These are phyloP conservation scores for Russula abietina DNA, from an alignment of 768 basidiomycete genomes.

Conservation along the genomic window DNA sequence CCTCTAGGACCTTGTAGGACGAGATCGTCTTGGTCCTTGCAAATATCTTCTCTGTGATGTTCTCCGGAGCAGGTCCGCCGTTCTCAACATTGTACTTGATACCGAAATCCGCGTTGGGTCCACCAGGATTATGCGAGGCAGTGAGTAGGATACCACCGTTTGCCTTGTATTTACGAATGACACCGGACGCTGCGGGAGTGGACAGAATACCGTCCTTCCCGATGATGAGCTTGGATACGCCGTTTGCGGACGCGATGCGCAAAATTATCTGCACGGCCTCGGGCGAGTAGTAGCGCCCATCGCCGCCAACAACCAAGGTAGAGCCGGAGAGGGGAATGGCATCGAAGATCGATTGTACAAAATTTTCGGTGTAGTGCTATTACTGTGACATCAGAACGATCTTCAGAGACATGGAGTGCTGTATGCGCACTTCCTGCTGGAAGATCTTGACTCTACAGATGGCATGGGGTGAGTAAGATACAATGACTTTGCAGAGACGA, in stretches of 20 bases:
- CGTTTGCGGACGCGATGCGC: constrained; percentile 90
- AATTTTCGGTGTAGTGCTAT: constrained; percentile 97
- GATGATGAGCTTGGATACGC: constrained; percentile 85
- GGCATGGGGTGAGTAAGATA: constrained; percentile 17
- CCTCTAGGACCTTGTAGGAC: constrained; percentile 79
- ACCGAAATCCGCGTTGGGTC: constrained; percentile 96
- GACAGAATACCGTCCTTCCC: constrained; percentile 90
- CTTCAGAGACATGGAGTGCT: not conserved
- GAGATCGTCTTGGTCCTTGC: constrained; percentile 84
- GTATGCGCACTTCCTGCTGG: constrained; percentile 75
- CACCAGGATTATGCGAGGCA: constrained; percentile 96
- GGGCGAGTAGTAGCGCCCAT: constrained; percentile 88
- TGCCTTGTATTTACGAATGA: constrained; percentile 95
- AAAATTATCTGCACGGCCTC: constrained; percentile 89
- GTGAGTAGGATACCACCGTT: constrained; percentile 96
- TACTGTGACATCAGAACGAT: constrained; percentile 25
- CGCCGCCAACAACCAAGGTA: constrained; percentile 93
- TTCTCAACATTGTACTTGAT: constrained; percentile 99
- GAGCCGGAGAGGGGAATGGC: constrained; percentile 75
- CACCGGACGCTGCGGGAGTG: constrained; percentile 92
- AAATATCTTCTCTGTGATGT: constrained; percentile 91
- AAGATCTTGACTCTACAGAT: constrained; percentile 85
- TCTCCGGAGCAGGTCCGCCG: constrained; percentile 95
- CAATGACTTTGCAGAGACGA: not conserved
- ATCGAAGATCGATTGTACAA: constrained; percentile 88